Evolutionary conservation across 2,329 filamentous ascomycete species (phyloP), one percentile per base, ranked within the genome.

Genomic region (Alternaria gansuensis): DNA sequence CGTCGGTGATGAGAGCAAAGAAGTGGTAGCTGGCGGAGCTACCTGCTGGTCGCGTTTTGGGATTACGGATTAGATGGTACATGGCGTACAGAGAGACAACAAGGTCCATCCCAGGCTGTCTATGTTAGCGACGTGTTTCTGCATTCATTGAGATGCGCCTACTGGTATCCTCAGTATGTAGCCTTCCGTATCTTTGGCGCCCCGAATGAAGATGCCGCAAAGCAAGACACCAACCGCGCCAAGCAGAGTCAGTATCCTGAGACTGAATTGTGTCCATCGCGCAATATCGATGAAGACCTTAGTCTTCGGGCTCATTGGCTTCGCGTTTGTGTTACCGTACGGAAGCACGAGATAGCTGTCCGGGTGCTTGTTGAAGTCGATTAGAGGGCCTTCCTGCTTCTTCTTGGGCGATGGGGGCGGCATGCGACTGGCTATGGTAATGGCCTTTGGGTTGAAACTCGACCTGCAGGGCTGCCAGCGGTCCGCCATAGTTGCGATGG

Each of bases 21-120:
- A 95, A 80, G 78, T 96, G 92, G 78, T 98, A 98, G 64, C 92
- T 94, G 13, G 92, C 89, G 17, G 92, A 91, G 23, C 92, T 96
- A 3, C 83, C 89, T 0, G 94, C 88, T 0, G 93, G 88, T 51
- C 93, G 87, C 43, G 83, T 85, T 46, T 87, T 87, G 0, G 91
- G 85, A 36, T 88, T 86, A 31, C 91, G 87, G 13, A 86, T 82
- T 37, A 96, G 86, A 75, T 97, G 93, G 70, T 91, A 95, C 60
- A 96, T 84, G 40, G 85, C 91, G 77, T 98, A 98, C 17, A 88
- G 70, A 14, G 86, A 88, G 74, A 93, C 88, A 4, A 91, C 69
- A 45, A 89, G 84, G 51, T 90, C 89, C 39, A 94, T 83, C n/a
- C 87, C 90, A 56, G 92, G 88, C 92, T 96, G 41, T 34, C 24